Conservation (phyloP, 306 rosid genomes). For the Castanopsis chinensis region DNA sequence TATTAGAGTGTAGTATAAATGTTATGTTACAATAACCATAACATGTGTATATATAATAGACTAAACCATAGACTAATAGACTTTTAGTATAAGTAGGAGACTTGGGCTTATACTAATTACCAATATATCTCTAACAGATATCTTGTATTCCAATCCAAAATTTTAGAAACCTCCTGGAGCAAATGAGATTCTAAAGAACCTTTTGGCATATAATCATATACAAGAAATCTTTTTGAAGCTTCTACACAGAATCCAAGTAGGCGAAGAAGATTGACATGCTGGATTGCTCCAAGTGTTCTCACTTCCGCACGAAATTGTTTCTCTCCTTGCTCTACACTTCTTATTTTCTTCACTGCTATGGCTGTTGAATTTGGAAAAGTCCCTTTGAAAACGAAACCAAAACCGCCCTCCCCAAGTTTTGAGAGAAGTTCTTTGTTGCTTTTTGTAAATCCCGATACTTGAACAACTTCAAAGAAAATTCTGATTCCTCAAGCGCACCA, state of each 20-base stretch:
- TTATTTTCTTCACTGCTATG: conserved; percentile 33
- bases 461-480: not conserved
- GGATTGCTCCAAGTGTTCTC: conserved; percentile 18
- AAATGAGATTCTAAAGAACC: conserved; percentile 24
- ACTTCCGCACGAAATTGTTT: conserved; percentile 22
- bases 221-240: conserved; percentile 3
- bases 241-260: conserved; percentile 17
- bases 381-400: too few relatives aligned
- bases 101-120: too few relatives aligned
- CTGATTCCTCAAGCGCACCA: not conserved
- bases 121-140: too few relatives aligned
- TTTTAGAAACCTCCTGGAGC: not conserved
- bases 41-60: too few relatives aligned
- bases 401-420: too few relatives aligned
- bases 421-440: not conserved
- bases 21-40: too few relatives aligned
- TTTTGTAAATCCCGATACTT: not conserved
- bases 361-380: conserved; percentile 5
- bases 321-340: conserved; percentile 24
- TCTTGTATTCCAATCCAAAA: conserved; percentile 26
- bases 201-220: conserved; percentile 16
- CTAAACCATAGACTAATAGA: too few relatives aligned
- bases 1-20: too few relatives aligned
- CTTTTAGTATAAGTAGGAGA: too few relatives aligned
- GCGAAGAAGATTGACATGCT: conserved; percentile 24